Base-by-base conservation (phyloP, 2,329 filamentous ascomycete species). In the Phaeophleospora eucalypticola region DNA sequence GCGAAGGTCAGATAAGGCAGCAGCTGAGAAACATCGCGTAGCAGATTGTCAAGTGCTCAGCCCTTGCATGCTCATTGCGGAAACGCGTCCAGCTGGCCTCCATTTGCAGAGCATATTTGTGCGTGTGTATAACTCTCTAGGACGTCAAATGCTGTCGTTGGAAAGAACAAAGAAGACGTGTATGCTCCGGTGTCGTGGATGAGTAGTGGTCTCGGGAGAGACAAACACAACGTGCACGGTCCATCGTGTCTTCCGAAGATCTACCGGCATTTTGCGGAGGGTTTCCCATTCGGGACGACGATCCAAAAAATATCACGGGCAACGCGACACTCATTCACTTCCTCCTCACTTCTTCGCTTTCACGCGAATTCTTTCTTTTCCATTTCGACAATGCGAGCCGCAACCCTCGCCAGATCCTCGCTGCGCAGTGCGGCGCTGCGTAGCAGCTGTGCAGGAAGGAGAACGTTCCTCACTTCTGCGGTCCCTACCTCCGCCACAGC, bases 381-480 rank as follows among this genome's bases (percentile, higher is more conserved):
- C 24, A 29, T 7, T 6, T 42, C 45, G 37, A 49, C 18, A 10
- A 58, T 58, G 55, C 48, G 55, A 27, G 51, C 42, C 3, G 41
- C 37, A 18, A 43, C 40, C 34, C 54, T 64, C 43, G 58, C 59
- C 46, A 61, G 61, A 48, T 51, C 50, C 10, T 51, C 56, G n/a
- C 45, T 63, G 58, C 61, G 59, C 43, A 58, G 48, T 44, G 49
- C 48, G 14, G 46, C 54, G 8, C 39, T 60, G 19, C 58, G 56
- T 18, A 48, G 38, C 35, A 44, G 45, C 43, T 16, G 19, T 19
- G 16, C 52, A 38, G 51, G 49, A 43, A 51, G 51, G 14, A 48
- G 60, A 38, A 50, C 45, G 4, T 60, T 64, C 51, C 51, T 51
- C 46, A 53, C 59, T n/a, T 43, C 51, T 18, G 17, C 49, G 32